Evolutionary conservation across 2,329 filamentous ascomycete genomes (phyloP).

Genomic region (Colletotrichum lini): DNA sequence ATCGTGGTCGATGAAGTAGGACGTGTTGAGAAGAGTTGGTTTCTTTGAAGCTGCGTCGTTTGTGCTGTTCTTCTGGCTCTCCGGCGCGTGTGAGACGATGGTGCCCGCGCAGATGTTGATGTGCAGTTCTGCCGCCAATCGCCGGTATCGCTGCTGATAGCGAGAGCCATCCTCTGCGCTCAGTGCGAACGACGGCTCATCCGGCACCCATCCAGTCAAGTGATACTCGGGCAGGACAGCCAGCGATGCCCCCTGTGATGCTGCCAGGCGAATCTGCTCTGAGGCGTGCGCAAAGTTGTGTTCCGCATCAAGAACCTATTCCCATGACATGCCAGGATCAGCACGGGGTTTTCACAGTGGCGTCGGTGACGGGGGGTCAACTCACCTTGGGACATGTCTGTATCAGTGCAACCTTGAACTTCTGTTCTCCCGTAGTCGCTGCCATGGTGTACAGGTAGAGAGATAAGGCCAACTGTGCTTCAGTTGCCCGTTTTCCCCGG

Average conservation of each 20-base stretch:
- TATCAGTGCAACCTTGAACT: conserved; percentile 34
- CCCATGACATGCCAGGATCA: not conserved
- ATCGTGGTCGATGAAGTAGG: conserved; percentile 66
- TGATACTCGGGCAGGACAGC: conserved; percentile 36
- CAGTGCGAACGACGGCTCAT: conserved; percentile 32
- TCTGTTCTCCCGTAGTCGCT: not conserved
- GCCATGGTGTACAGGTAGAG: conserved; percentile 8
- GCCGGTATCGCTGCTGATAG: conserved; percentile 65
- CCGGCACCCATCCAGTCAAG: conserved; percentile 35
- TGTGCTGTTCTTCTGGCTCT: not conserved
- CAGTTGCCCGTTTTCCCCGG: not conserved
- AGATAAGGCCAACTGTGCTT: not conserved
- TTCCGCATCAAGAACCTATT: conserved; percentile 16
- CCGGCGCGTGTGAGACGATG: conserved; percentile 66
- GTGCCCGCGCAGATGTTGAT: conserved; percentile 73
- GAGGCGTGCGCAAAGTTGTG: conserved; percentile 30
- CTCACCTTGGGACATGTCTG: conserved; percentile 33
- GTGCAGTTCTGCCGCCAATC: conserved; percentile 65
- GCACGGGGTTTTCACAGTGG: not conserved
- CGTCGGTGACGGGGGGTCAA: not conserved
- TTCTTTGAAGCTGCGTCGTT: not conserved
- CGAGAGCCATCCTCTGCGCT: conserved; percentile 21
- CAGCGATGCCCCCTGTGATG: conserved; percentile 28
- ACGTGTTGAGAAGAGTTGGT: conserved; percentile 52
- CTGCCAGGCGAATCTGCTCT: conserved; percentile 24